phyloP scores from a whole-genome alignment of 208 protist genomes.

The Leishmania gerbilli region DNA sequence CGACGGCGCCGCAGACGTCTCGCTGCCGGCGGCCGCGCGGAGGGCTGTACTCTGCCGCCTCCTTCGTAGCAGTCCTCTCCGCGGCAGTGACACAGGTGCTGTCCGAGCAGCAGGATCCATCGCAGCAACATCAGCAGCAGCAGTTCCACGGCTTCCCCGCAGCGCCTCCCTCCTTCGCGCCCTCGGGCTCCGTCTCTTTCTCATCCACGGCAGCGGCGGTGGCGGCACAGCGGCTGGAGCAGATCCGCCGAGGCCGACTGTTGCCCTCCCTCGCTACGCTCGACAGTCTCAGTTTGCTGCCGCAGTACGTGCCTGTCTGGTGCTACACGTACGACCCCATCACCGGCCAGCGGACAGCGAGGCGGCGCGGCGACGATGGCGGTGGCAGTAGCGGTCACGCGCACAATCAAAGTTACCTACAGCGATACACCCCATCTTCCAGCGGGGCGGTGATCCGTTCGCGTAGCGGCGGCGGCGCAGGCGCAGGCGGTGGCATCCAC shows the following conservation, averaged over 20 bases:
- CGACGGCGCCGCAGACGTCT: background rate
- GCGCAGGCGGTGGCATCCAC: constrained; percentile 7
- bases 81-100: constrained; percentile 10
- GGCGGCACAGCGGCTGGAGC: constrained; percentile 19
- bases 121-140: background rate
- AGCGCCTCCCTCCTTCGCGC: background rate
- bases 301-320: constrained; percentile 30
- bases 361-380: background rate
- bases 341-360: background rate
- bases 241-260: constrained; percentile 14
- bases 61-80: constrained; percentile 20
- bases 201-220: background rate
- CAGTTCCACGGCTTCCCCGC: background rate
- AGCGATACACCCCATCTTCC: constrained; percentile 14
- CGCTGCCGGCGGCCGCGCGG: constrained; percentile 7
- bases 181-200: background rate
- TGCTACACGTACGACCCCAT: constrained; percentile 40
- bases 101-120: background rate
- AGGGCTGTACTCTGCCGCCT: constrained; percentile 18
- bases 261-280: constrained; percentile 33
- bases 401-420: constrained; percentile 16
- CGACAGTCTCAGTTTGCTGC: constrained; percentile 20
- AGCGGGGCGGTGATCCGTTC: background rate
- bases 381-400: background rate
- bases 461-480: constrained; percentile 1